Evolutionary conservation across 306 rosid genomes (phyloP), one percentile per base, ranked within the genome.

Genomic region (Spatholobus suberectus): DNA sequence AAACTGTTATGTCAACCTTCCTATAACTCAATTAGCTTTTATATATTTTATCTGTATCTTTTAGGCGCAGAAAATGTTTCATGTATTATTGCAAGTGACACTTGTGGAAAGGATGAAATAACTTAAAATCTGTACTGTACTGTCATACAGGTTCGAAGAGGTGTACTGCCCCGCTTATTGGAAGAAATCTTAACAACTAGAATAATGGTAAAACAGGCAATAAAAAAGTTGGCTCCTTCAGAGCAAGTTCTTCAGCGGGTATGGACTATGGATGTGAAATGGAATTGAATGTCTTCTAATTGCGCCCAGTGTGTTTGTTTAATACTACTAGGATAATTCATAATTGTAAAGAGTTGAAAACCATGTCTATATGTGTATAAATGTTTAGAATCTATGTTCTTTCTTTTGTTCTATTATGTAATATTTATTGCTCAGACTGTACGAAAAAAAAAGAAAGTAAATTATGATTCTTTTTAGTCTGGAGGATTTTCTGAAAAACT

Each of bases 111-210:
- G 80, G 54, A 78, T 79, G 68, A 77, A 80, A 15, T 76, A 15
- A 77, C 49, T 46, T 61, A n/a, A n/a, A 41, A 70, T 63, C 66
- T 43, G 23, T 65, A 69, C n/a, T 73, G 66, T 69, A 62, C 46
- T 81, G 75, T 38, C 79, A 80, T 68, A 69, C 93, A 94, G 98
- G 94, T 95, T 75, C 90, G 90, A 85, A 90, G 87, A 89, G 99
- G 97, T 80, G 82, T 93, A 71, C 82, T 95, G 13, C 99, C 99
- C 26, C 96, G 89, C 84, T 87, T 95, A 78, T 59, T 95, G 89
- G 99, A 95, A 67, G 99, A 95, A 86, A 95, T 95, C 80, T 80
- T 95, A 79, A 93, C 98, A 32, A 95, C 98, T 29, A 88, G 99
- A 86, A 90, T 95, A 78, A 95, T 95, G 98, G 97, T 95, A 70